Evolutionary conservation across 225 moss, liverwort and hornwort genomes (phyloP).

Genomic region (Antitrichia curtipendula): DNA sequence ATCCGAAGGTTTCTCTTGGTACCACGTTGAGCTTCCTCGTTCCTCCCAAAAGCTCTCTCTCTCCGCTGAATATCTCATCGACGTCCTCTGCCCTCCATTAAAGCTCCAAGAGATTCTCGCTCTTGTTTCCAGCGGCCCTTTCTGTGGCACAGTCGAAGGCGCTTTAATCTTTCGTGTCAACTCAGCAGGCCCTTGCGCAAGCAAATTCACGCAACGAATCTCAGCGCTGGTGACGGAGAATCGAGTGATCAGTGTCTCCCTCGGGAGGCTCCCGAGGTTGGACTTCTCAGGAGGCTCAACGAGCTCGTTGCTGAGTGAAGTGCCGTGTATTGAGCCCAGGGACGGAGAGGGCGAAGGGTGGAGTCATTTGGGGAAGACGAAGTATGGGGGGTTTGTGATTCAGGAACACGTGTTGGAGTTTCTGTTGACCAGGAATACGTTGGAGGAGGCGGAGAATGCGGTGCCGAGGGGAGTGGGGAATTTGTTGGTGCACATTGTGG

Average conservation of each 20-base stretch:
- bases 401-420: constrained; percentile 89
- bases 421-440: constrained; percentile 69
- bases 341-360: neutral
- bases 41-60: constrained; percentile 53
- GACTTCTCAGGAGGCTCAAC: constrained; percentile 54
- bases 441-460: constrained; percentile 75
- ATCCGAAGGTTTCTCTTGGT: constrained; percentile 50
- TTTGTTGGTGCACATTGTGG: constrained; percentile 73
- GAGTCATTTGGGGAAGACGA: constrained; percentile 6
- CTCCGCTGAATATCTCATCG: constrained; percentile 82
- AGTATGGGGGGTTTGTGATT: constrained; percentile 44
- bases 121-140: constrained; percentile 68
- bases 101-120: constrained; percentile 87
- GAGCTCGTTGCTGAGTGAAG: constrained; percentile 59
- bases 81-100: constrained; percentile 73
- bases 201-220: constrained; percentile 80
- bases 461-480: constrained; percentile 69
- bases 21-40: constrained; percentile 81
- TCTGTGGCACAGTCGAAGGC: constrained; percentile 81
- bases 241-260: constrained; percentile 69
- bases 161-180: constrained; percentile 75
- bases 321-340: constrained; percentile 46
- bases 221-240: constrained; percentile 71
- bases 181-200: constrained; percentile 67
- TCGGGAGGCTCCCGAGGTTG: constrained; percentile 56